Base-by-base conservation (phyloP, 225 moss, liverwort and hornwort species). In the Lunularia cruciata region DNA sequence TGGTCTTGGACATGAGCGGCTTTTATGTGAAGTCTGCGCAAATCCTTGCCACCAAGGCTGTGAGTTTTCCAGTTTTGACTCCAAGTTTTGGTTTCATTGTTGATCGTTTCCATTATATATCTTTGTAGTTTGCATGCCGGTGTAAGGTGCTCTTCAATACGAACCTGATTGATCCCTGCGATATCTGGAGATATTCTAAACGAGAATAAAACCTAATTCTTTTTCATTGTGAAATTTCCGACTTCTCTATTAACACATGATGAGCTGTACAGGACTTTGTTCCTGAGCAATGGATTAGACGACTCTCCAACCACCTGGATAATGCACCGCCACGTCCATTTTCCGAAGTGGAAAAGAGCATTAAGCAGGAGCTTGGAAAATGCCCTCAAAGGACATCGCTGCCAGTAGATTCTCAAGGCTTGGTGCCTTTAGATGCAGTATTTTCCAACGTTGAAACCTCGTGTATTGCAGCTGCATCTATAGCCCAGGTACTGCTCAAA, bases 1-100 rank as follows among this genome's bases (percentile, higher is more conserved):
- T 99, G 80, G 98, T 99, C 69, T 79, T 99, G 85, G 98, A 99
- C 71, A 89, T 99, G 81, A 99, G 98, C 78, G 98, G 98, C 71
- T 99, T 93, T 77, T 99, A 99, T 86, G 98, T 99, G 73, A 99
- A 99, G 79, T 99, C 98, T 76, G 98, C 98, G 34, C 98, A 99
- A 81, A 99, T 99, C 78, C 78, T 99, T 81, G 98, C 98, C 43
- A 80, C 84, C 39, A 99, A 99, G 91, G 91, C 98, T 89, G 94
- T 95, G 86, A 92, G 94, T 83, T 61, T 72, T 74, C 81, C 65
- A 65, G 72, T 57, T 74, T 68, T 48, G 20, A 42, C 40, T 36
- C 60, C 76, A n/a, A n/a, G n/a, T n/a, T 72, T 26, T 67, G 22
- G 23, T 23, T 61, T 1, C 4, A 19, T n/a, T n/a, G 22, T 62